Percentiles rank a stretch among this genome's conserved stretches.
Conservation (phyloP, 78 protist genomes). For the Goniomonas avonlea region DNA sequence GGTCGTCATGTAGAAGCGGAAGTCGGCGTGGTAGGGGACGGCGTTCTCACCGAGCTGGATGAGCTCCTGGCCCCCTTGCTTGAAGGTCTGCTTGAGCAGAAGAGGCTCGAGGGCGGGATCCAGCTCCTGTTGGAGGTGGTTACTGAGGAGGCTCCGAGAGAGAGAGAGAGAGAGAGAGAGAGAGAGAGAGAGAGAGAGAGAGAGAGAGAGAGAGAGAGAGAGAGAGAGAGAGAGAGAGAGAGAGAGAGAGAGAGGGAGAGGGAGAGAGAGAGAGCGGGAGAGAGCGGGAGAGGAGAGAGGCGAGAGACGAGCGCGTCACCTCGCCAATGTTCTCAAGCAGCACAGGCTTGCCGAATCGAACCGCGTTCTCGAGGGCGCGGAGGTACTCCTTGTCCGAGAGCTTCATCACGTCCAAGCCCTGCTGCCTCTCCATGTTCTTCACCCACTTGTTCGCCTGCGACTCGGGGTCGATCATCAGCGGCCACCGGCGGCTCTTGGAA, state of each 20-base stretch:
- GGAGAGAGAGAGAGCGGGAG: too few relatives aligned
- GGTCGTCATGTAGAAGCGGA: conserved; percentile 63
- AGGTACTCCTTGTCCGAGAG: conserved; percentile 47
- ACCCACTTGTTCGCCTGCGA: conserved; percentile 84
- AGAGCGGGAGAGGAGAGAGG: too few relatives aligned
- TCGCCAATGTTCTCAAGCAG: conserved; percentile 77
- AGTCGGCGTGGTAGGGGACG: conserved; percentile 35
- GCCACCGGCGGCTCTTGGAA: conserved; percentile 60
- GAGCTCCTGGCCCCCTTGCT: conserved; percentile 13
- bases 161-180: too few relatives aligned
- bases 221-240: too few relatives aligned
- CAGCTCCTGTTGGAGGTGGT: conserved; percentile 41
- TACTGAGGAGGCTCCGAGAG: too few relatives aligned
- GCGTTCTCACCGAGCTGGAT: conserved; percentile 60
- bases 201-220: too few relatives aligned
- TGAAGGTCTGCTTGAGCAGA: conserved; percentile 60
- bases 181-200: too few relatives aligned
- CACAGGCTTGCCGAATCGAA: conserved; percentile 67
- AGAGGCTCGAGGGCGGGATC: conserved; percentile 80
- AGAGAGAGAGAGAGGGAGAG: too few relatives aligned
- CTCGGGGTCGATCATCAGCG: conserved; percentile 85
- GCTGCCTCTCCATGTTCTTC: conserved; percentile 34
- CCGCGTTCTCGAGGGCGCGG: conserved; percentile 49
- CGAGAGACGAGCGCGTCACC: too few relatives aligned
- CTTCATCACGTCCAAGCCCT: conserved; percentile 52